These are phyloP conservation scores for Arthrobotrys iridis DNA, from an alignment of 2,329 filamentous ascomycete species.

Conservation along the genomic window DNA sequence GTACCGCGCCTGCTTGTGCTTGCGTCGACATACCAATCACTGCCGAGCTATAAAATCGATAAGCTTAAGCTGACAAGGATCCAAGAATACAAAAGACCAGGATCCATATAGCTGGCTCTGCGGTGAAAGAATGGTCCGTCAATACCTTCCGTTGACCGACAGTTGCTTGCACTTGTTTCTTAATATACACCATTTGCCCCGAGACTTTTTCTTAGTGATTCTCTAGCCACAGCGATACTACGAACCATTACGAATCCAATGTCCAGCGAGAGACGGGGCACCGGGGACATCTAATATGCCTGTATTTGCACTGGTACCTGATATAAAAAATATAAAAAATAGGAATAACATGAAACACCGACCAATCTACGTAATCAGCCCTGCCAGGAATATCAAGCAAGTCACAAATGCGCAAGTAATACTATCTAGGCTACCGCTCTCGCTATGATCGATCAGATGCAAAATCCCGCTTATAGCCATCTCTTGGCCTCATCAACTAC, in stretches of 20 bases:
- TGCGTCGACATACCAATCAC: conserved; percentile 1
- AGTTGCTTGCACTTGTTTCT: background rate
- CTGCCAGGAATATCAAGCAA: background rate
- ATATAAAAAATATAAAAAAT: background rate
- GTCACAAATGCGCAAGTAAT: background rate
- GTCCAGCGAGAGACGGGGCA: too few relatives aligned
- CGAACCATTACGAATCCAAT: background rate
- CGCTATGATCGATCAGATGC: background rate
- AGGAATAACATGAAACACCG: too few relatives aligned
- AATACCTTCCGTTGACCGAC: conserved; percentile 1
- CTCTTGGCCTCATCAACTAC: conserved; percentile 44
- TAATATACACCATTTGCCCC: background rate
- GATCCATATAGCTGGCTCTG: too few relatives aligned
- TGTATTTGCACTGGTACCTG: too few relatives aligned
- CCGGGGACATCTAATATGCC: too few relatives aligned
- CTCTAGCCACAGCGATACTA: background rate
- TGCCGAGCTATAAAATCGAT: background rate
- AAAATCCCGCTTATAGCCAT: conserved; percentile 14
- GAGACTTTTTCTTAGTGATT: background rate
- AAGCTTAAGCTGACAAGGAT: conserved; percentile 8
- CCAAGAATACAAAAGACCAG: too few relatives aligned
- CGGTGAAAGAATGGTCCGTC: background rate
- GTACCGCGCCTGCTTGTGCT: conserved; percentile 18
- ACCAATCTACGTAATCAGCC: background rate
- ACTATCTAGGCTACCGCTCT: background rate